Evolutionary conservation across 2,329 filamentous ascomycete genomes (phyloP).

Genomic region (Diaporthe ampelina): DNA sequence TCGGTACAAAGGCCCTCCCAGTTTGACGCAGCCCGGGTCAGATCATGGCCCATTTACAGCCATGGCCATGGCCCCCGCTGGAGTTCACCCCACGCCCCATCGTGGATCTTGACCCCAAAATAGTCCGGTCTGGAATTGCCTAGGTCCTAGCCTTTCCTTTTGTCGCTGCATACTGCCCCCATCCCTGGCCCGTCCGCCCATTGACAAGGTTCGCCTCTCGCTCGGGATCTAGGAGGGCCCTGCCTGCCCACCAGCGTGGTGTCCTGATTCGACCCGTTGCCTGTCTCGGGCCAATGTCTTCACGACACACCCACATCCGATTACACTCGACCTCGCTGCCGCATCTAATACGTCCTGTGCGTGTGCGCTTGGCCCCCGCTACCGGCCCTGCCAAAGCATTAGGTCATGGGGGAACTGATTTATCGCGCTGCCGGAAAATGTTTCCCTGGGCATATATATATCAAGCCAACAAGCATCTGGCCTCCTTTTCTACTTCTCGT

Average conservation of each 20-base stretch:
- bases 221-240: slow-evolving; percentile 13
- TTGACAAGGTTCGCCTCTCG: slow-evolving; percentile 20
- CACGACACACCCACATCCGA: slow-evolving; percentile 47
- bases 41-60: background rate
- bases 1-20: background rate
- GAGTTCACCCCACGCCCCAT: slow-evolving; percentile 20
- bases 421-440: slow-evolving; percentile 36
- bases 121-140: slow-evolving; percentile 33
- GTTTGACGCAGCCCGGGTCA: slow-evolving; percentile 6
- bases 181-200: slow-evolving; percentile 34
- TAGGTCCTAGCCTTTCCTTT: slow-evolving; percentile 34
- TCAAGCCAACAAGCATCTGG: slow-evolving; percentile 33
- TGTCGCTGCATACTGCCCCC: slow-evolving; percentile 25
- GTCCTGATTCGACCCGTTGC: slow-evolving; percentile 39
- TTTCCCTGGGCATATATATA: slow-evolving; percentile 15
- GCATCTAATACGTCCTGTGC: slow-evolving; percentile 8
- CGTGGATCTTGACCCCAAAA: slow-evolving; percentile 29
- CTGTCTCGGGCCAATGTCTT: slow-evolving; percentile 56
- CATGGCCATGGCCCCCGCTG: background rate
- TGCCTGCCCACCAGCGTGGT: slow-evolving; percentile 43
- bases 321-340: slow-evolving; percentile 12
- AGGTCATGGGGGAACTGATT: slow-evolving; percentile 51
- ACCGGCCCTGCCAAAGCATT: slow-evolving; percentile 49
- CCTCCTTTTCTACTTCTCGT: background rate
- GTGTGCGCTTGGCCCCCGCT: slow-evolving; percentile 45